Evolutionary conservation across 2,329 filamentous ascomycete species (phyloP), one percentile per base, ranked within the genome.

Genomic region (Pyrenophora graminea): DNA sequence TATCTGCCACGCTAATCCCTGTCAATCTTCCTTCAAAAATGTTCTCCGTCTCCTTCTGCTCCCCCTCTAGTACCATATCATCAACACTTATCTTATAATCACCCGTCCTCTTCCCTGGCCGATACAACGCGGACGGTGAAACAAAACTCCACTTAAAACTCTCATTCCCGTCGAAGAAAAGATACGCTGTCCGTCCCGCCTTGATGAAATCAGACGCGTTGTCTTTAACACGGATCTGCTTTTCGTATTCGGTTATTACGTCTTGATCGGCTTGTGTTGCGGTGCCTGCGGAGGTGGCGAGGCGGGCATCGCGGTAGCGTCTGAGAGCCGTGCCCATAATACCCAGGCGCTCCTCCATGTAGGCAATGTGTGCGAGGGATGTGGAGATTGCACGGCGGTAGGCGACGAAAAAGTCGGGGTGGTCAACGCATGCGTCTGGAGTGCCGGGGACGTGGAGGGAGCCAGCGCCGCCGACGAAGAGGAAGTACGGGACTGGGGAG

Each of bases 141-240:
- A 72, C 69, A 58, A 70, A 73, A 33, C 56, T 65, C 71, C 71
- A 74, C 10, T 40, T 42, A 40, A 74, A 73, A 10, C 48, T 56
- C 43, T 56, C 62, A 27, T 72, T 69, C 4, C 68, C 68, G 27
- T 72, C 67, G 9, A 73, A 73, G 30, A 73, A 72, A 68, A 72
- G 72, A 36, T 47, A 72, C 19, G 63, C 64, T n/a, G 70, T 68
- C 1, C 71, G 51, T 1, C 61, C 68, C 1, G 68, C 70, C 19
- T 64, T 69, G 13, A 72, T 70, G 13, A 72, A 72, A 51, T 68
- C 63, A 0, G 51, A 56, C 1, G 68, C 64, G 3, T 49, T 40
- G 17, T 71, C 67, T 21, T 68, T 68, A 2, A 10, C 30, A 23
- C 49, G 60, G 13, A 70, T 61, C 0, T 45, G 41, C 1, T 51